phyloP scores from a whole-genome alignment of 2,329 filamentous ascomycete species.

The Colletotrichum tofieldiae region DNA sequence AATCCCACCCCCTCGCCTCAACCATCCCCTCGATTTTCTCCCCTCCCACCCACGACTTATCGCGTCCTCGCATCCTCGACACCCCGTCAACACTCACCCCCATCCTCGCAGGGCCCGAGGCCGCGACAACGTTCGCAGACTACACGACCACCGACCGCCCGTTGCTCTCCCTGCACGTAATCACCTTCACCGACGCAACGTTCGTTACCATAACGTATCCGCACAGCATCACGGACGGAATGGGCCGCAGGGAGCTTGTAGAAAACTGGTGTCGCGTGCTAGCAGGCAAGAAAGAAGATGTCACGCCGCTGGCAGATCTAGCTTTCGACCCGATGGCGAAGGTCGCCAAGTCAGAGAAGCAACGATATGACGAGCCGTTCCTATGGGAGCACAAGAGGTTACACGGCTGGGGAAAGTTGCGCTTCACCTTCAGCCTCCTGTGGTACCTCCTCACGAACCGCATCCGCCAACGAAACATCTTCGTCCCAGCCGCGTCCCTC shows the following conservation, averaged over 20 bases:
- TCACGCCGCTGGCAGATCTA: constrained; percentile 54
- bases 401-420: constrained; percentile 11
- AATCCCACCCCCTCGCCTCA: constrained; percentile 25
- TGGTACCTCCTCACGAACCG: constrained; percentile 39
- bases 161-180: constrained; percentile 63
- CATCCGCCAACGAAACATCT: constrained; percentile 40
- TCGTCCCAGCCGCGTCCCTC: constrained; percentile 44
- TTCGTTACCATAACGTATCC: constrained; percentile 62
- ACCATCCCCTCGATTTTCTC: constrained; percentile 22
- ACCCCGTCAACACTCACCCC: constrained; percentile 30
- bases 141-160: constrained; percentile 60
- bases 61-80: constrained; percentile 14
- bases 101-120: constrained; percentile 41
- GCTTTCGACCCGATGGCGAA: constrained; percentile 43
- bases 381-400: constrained; percentile 29
- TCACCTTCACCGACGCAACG: constrained; percentile 65
- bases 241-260: constrained; percentile 43
- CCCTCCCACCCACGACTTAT: background rate
- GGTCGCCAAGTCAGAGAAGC: constrained; percentile 40
- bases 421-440: constrained; percentile 23
- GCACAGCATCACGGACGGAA: constrained; percentile 58
- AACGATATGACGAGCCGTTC: constrained; percentile 53
- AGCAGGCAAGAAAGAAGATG: constrained; percentile 57
- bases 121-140: constrained; percentile 52
- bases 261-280: constrained; percentile 62